phyloP scores from a whole-genome alignment of 148 eudicot species.

The Dianthus caryophyllus region DNA sequence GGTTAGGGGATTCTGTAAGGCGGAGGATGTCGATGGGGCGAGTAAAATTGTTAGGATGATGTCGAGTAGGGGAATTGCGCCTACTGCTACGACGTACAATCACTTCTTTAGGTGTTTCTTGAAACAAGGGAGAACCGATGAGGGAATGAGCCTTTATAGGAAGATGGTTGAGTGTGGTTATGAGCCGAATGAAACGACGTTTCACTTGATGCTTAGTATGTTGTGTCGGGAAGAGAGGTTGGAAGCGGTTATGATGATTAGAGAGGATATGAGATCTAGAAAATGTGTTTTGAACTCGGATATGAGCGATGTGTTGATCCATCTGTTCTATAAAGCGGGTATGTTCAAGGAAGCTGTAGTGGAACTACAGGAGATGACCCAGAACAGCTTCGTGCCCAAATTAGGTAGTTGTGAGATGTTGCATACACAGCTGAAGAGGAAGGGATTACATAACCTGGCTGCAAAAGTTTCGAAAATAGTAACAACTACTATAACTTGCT shows the following conservation, averaged over 20 bases:
- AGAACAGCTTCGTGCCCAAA: constrained; percentile 54
- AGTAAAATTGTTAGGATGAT: constrained; percentile 67
- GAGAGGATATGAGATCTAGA: constrained; percentile 55
- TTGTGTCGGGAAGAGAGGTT: constrained; percentile 53
- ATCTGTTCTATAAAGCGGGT: constrained; percentile 42
- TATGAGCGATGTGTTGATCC: constrained; percentile 47
- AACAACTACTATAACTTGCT: constrained; percentile 42
- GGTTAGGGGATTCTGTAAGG: constrained; percentile 70
- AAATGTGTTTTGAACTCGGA: constrained; percentile 50
- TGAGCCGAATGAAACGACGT: constrained; percentile 48
- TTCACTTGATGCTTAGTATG: constrained; percentile 57
- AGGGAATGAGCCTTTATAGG: constrained; percentile 53
- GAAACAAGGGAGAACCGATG: constrained; percentile 44
- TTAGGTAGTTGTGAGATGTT: constrained; percentile 41
- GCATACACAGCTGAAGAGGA: constrained; percentile 43
- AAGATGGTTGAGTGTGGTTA: constrained; percentile 56
- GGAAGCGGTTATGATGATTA: constrained; percentile 45
- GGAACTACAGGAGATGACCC: constrained; percentile 54
- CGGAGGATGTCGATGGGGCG: constrained; percentile 64
- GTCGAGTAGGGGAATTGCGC: constrained; percentile 51
- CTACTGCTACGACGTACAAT: constrained; percentile 61
- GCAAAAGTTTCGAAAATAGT: constrained; percentile 38
- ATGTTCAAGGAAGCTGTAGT: constrained; percentile 51
- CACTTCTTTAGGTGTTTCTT: constrained; percentile 52
- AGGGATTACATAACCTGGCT: constrained; percentile 37